Percentiles rank a stretch among this genome's conserved stretches.
phyloP scores from a whole-genome alignment of 2,329 filamentous ascomycete species.

The Cladosporium austrohemisphaericum region DNA sequence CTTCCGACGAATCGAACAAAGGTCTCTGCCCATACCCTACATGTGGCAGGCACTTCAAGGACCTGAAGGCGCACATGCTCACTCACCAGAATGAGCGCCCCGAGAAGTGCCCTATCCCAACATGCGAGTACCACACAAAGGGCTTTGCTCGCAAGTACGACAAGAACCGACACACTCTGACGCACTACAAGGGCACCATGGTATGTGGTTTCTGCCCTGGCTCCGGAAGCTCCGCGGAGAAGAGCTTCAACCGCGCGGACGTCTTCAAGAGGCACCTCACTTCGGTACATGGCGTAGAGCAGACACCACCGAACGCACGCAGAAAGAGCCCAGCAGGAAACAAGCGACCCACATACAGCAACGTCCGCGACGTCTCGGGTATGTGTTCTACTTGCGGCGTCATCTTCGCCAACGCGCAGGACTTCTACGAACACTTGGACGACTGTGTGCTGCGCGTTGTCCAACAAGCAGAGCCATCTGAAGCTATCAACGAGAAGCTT shows the following conservation, averaged over 20 bases:
- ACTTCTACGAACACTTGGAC: constrained; percentile 94
- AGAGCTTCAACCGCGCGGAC: constrained; percentile 92
- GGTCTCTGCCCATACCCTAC: constrained; percentile 76
- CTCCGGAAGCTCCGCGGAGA: constrained; percentile 82
- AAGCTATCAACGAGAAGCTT: constrained; percentile 55
- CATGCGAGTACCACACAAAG: constrained; percentile 87
- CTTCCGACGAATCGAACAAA: constrained; percentile 52
- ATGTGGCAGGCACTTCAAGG: constrained; percentile 83
- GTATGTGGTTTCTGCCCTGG: constrained; percentile 92
- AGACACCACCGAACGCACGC: constrained; percentile 85
- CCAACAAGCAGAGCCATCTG: constrained; percentile 55
- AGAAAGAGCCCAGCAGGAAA: constrained; percentile 59
- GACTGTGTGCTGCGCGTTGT: constrained; percentile 64
- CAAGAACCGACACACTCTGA: constrained; percentile 90
- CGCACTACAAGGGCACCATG: constrained; percentile 97
- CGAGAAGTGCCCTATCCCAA: constrained; percentile 89
- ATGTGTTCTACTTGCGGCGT: constrained; percentile 89
- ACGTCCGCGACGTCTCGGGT: constrained; percentile 72
- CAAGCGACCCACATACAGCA: constrained; percentile 64
- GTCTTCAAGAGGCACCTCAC: constrained; percentile 94
- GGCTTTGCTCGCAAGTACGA: constrained; percentile 95
- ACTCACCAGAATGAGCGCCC: constrained; percentile 88
- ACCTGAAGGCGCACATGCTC: constrained; percentile 89
- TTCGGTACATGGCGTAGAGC: constrained; percentile 86
- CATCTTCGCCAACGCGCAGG: constrained; percentile 81